A percentile compares a stretch with the other conserved stretches of the same genome.
Conservation (phyloP, 352 stramenopile genomes). For the Blastocystis sp. region DNA sequence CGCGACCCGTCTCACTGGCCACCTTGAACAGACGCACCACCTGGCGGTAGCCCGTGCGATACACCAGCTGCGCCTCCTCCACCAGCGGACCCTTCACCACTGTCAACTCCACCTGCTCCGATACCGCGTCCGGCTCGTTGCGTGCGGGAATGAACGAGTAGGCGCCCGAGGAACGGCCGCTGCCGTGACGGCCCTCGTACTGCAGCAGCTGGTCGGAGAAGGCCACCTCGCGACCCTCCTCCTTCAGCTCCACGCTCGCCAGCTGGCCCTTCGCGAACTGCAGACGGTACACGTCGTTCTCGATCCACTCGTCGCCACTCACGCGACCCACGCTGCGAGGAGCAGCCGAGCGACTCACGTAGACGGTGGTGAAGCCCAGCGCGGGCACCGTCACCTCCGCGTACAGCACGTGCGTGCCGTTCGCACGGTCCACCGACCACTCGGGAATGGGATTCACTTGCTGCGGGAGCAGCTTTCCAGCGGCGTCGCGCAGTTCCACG, state of each 20-base stretch:
- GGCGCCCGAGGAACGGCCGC: conserved; percentile 69
- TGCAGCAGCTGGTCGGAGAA: conserved; percentile 40
- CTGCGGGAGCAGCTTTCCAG: conserved; percentile 54
- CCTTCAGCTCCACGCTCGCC: conserved; percentile 29
- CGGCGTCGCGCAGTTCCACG: conserved; percentile 52
- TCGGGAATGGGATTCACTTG: conserved; percentile 59
- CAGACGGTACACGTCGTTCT: conserved; percentile 58
- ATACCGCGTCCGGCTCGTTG: neutral
- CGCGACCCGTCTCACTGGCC: neutral
- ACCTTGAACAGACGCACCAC: conserved; percentile 22
- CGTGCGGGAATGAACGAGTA: conserved; percentile 85
- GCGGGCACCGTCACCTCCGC: conserved; percentile 50
- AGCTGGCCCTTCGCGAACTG: conserved; percentile 32
- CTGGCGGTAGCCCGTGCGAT: conserved; percentile 35
- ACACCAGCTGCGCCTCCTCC: conserved; percentile 56
- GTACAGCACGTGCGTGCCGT: conserved; percentile 51
- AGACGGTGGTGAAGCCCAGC: conserved; percentile 55
- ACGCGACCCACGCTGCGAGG: neutral
- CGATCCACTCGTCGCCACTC: conserved; percentile 28
- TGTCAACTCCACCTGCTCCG: conserved; percentile 54
- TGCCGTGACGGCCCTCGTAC: conserved; percentile 57
- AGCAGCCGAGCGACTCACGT: neutral
- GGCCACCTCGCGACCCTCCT: neutral
- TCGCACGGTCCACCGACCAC: conserved; percentile 32
- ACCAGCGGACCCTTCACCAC: conserved; percentile 59